Percentiles rank a stretch among this genome's conserved stretches.
phyloP scores from a whole-genome alignment of 495 filamentous ascomycete species.

The Aspergillus saccharolyticus region DNA sequence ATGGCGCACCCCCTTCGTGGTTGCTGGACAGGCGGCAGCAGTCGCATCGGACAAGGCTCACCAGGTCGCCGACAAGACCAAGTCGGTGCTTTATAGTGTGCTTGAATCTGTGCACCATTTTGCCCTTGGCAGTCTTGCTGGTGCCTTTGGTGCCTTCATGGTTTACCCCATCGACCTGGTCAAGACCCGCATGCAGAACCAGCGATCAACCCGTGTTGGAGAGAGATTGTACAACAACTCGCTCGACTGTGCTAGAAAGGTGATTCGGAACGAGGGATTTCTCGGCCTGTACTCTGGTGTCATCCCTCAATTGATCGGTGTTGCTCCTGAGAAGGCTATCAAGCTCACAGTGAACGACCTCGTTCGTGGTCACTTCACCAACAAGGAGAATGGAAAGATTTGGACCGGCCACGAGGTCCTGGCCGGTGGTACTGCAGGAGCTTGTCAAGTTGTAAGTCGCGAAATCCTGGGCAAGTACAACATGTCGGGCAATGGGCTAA shows the following conservation, averaged over 20 bases:
- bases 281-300: slow-evolving; percentile 89
- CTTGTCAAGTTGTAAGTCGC: slow-evolving; percentile 85
- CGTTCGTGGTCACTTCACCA: slow-evolving; percentile 70
- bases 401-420: slow-evolving; percentile 67
- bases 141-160: slow-evolving; percentile 97
- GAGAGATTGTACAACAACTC: slow-evolving; percentile 94
- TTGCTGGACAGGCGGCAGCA: slow-evolving; percentile 32
- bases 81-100: slow-evolving; percentile 53
- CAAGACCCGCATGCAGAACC: slow-evolving; percentile 98
- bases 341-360: slow-evolving; percentile 98
- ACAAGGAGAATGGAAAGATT: slow-evolving; percentile 71
- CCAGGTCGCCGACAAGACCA: slow-evolving; percentile 47
- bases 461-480: too few species aligned
- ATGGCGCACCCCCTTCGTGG: slow-evolving; percentile 63
- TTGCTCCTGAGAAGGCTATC: slow-evolving; percentile 97
- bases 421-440: slow-evolving; percentile 86
- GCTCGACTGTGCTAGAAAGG: slow-evolving; percentile 85
- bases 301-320: slow-evolving; percentile 89
- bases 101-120: slow-evolving; percentile 87
- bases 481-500: slow-evolving; percentile 4
- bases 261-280: slow-evolving; percentile 88
- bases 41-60: slow-evolving; percentile 35
- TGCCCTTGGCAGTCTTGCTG: slow-evolving; percentile 77
- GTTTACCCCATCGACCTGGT: slow-evolving; percentile 98
- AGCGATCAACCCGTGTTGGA: slow-evolving; percentile 73